Percentiles rank a stretch among this genome's conserved stretches.
phyloP scores from a whole-genome alignment of 108 stramenopile species.

The Discostella pseudostelligera region DNA sequence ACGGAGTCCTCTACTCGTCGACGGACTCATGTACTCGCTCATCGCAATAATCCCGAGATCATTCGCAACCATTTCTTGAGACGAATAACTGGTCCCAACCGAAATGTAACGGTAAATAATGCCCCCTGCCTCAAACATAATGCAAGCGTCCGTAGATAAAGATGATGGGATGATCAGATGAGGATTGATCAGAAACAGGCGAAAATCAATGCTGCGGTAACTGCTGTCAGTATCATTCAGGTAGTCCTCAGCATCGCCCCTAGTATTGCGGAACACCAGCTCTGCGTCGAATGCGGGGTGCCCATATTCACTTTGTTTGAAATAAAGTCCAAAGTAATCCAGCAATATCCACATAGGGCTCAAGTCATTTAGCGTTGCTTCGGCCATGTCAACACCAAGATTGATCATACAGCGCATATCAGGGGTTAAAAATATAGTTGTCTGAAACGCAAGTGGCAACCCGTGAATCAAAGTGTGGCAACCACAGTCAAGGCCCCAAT shows the following conservation, averaged over 20 bases:
- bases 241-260: background rate
- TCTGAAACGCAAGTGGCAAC: conserved; percentile 66
- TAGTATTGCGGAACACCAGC: conserved; percentile 29
- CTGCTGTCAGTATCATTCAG: conserved; percentile 6
- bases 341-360: conserved; percentile 67
- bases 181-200: conserved; percentile 68
- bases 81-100: conserved; percentile 52
- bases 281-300: conserved; percentile 67
- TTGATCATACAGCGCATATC: conserved; percentile 70
- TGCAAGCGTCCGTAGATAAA: conserved; percentile 47
- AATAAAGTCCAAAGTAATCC: conserved; percentile 79
- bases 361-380: conserved; percentile 57
- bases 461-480: conserved; percentile 45
- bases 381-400: conserved; percentile 62
- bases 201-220: conserved; percentile 69
- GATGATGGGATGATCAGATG: conserved; percentile 55
- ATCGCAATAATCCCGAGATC: conserved; percentile 59
- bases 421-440: conserved; percentile 75
- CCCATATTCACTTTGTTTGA: conserved; percentile 58
- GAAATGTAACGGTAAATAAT: conserved; percentile 80
- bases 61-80: conserved; percentile 66
- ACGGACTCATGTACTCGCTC: conserved; percentile 24
- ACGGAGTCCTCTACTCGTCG: conserved; percentile 30
- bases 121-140: conserved; percentile 62
- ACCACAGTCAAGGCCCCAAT: conserved; percentile 72